Base-by-base conservation (phyloP, 345 rosid genomes). In the Aquilaria sinensis region DNA sequence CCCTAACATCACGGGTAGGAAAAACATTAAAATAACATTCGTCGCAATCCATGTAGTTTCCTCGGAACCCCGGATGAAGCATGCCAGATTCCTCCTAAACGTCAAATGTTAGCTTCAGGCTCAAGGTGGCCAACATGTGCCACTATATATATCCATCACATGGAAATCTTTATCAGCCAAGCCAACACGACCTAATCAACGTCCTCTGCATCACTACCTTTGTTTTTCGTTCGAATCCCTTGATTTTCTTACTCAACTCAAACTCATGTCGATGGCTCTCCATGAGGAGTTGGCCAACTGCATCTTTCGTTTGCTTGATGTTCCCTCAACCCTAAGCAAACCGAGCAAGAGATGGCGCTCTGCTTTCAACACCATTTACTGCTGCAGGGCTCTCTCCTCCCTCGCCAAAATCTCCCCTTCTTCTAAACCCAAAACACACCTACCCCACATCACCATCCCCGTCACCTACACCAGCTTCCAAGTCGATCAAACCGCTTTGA, bases 261-360 rank as follows among this genome's bases (percentile, higher is more conserved):
- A 23, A 23, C 23, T 47, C 16, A 53, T 62, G 77, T 6, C 70
- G 5, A 72, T 16, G 37, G 47, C 52, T 67, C 34, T 5, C 58
- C 77, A 70, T 47, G 61, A 74, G 64, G 62, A 60, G 34, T 3
- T n/a, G 8, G 47, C 53, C 43, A 37, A 37, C 2, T 60, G 63
- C 65, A 76, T 65, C 7, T 78, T 78, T 51, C 6, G 43, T 57
- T 64, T 83, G 30, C 72, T 77, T 5, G 31, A 67, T n/a, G 58
- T 64, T 31, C 77, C 85, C 6, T 47, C 64, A 61, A 58, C 66
- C 37, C 30, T 67, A 53, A 54, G 58, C 72, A 55, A 65, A 61
- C 29, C 84, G 51, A 58, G 46, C 62, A 77, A 75, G 45, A 79
- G 75, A 37, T 89, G 93, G 96, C 87, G 72, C n/a, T 52, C 65